Base-by-base conservation (phyloP, 2,329 filamentous ascomycete genomes). In the Scortechinia acanthostroma region DNA sequence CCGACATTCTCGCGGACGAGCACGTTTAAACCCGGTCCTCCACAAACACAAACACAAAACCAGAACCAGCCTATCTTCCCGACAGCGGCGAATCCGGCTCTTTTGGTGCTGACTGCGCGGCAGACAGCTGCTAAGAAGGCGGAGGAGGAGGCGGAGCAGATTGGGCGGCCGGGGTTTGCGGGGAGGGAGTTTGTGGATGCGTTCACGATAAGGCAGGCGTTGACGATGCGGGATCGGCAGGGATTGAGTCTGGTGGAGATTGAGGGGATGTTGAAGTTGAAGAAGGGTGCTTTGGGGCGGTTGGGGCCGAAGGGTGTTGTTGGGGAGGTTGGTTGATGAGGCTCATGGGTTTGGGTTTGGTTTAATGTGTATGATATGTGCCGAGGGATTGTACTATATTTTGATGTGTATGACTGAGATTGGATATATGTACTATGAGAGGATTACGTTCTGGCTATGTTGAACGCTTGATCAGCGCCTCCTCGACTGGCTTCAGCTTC, bases 361-460 rank as follows among this genome's bases (percentile, higher is more conserved):
- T 10, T 10, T 30, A n/a, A n/a, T 30, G 10, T 30, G 25, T 30
- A 30, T n/a, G 25, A 30, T 30, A 30, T 30, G 25, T n/a, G n/a
- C n/a, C n/a, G n/a, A n/a, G n/a, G n/a, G n/a, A n/a, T n/a, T n/a
- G n/a, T n/a, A n/a, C n/a, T n/a, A n/a, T n/a, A n/a, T n/a, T n/a
- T n/a, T n/a, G n/a, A n/a, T n/a, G n/a, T 30, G 25, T 30, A n/a
- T 30, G 25, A 30, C 10, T 10, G 25, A n/a, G 25, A n/a, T n/a
- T 30, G 25, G 25, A 30, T n/a, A 30, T n/a, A 30, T 30, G 25
- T 30, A 30, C 25, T 30, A n/a, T n/a, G n/a, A n/a, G n/a, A n/a
- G n/a, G n/a, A n/a, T n/a, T n/a, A n/a, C n/a, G n/a, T n/a, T n/a
- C n/a, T n/a, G n/a, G n/a, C n/a, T n/a, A n/a, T n/a, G n/a, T n/a